These are phyloP conservation scores for Fagopyrum esculentum DNA, from an alignment of 148 eudicot genomes.

Conservation along the genomic window DNA sequence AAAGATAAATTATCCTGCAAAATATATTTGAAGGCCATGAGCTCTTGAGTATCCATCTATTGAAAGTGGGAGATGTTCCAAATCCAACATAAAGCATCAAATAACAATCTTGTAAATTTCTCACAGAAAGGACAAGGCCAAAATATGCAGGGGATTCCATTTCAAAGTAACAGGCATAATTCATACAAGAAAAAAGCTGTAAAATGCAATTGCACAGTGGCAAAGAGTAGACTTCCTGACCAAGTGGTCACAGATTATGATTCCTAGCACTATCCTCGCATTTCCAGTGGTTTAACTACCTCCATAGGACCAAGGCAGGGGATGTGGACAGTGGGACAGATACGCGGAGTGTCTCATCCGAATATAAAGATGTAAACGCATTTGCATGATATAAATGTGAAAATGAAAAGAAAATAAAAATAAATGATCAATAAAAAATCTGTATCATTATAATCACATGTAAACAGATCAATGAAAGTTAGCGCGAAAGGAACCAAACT, in stretches of 20 bases:
- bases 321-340: too few species aligned
- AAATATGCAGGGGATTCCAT: background rate
- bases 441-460: background rate
- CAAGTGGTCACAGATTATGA: background rate
- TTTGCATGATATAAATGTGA: background rate
- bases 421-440: too few species aligned
- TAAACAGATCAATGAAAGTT: background rate
- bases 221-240: background rate
- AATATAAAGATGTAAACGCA: background rate
- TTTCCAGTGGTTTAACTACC: background rate
- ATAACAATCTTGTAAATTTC: background rate
- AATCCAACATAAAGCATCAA: background rate
- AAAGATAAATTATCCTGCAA: slow-evolving; percentile 81
- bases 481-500: background rate
- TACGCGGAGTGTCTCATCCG: too few species aligned
- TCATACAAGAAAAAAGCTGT: background rate
- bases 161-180: background rate
- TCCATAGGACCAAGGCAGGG: too few species aligned
- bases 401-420: background rate
- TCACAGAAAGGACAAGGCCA: background rate
- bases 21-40: slow-evolving; percentile 3
- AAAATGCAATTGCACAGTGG: background rate
- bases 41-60: background rate
- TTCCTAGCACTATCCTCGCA: background rate
- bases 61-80: background rate